Evolutionary conservation across 441 rosid genomes (phyloP).

Genomic region (Mallotus repandus): DNA sequence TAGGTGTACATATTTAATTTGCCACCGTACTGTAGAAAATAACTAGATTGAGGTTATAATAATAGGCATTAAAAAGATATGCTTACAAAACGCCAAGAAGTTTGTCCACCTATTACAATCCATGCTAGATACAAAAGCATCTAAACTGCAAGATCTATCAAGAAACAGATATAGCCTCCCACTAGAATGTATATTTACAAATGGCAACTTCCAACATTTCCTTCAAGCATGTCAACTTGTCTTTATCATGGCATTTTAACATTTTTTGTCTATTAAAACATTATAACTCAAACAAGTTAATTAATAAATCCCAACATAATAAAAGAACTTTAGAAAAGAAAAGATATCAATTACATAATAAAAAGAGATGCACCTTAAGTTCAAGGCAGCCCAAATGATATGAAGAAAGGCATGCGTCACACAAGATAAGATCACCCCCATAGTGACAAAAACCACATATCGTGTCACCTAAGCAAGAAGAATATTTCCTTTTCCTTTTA

Average conservation of each 20-base stretch:
- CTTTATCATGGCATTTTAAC: not conserved
- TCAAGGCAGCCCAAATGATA: conserved; percentile 39
- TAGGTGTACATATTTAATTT: too few species aligned
- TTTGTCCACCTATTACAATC: too few species aligned
- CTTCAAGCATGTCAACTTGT: not conserved
- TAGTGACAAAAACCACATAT: conserved; percentile 42
- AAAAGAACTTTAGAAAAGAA: conserved; percentile 6
- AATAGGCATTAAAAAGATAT: too few species aligned
- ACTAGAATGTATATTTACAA: too few species aligned
- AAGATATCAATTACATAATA: not conserved
- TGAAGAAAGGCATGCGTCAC: conserved; percentile 36
- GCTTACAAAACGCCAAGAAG: too few species aligned
- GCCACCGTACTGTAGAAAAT: too few species aligned
- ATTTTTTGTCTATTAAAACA: not conserved
- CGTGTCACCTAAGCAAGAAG: conserved; percentile 26
- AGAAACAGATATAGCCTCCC: too few species aligned
- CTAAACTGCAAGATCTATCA: too few species aligned
- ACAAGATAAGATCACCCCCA: conserved; percentile 34
- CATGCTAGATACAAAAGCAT: too few species aligned
- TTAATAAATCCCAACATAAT: not conserved
- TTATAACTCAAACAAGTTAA: not conserved
- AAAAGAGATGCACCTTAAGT: conserved; percentile 28
- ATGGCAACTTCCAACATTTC: too few species aligned
- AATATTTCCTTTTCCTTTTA: conserved; percentile 31
- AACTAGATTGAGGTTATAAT: too few species aligned